A percentile compares a stretch with the other conserved stretches of the same genome.
phyloP scores from a whole-genome alignment of 192 early-diverging fungal genomes.

The Backusella australiensis region DNA sequence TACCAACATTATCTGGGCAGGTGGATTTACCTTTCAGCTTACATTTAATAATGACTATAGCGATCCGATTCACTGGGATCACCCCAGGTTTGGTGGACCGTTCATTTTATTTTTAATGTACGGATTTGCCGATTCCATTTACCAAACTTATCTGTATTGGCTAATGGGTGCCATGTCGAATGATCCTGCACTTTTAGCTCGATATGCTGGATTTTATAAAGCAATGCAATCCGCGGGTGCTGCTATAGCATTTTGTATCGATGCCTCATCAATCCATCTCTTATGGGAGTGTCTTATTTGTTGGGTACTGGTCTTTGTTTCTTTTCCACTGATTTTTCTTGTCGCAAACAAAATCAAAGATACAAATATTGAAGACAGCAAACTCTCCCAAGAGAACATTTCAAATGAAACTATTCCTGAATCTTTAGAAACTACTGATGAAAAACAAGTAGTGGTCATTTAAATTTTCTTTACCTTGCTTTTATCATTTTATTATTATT shows the following conservation, averaged over 20 bases:
- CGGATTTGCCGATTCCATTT: constrained; percentile 76
- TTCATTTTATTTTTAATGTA: constrained; percentile 74
- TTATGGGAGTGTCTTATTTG: constrained; percentile 37
- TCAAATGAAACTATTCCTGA: background rate
- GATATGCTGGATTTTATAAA: constrained; percentile 88
- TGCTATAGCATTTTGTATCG: constrained; percentile 69
- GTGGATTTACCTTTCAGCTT: constrained; percentile 57
- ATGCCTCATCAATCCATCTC: constrained; percentile 38
- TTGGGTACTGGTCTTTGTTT: constrained; percentile 51
- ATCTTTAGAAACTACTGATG: background rate
- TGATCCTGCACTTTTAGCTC: constrained; percentile 63
- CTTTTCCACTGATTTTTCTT: constrained; percentile 44
- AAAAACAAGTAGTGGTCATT: background rate
- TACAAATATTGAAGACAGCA: constrained; percentile 16
- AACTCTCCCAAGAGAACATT: background rate
- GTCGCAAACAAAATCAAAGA: constrained; percentile 48
- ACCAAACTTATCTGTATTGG: constrained; percentile 79
- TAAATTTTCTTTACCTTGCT: background rate
- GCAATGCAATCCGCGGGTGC: constrained; percentile 77
- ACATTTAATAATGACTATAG: constrained; percentile 45
- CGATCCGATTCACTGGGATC: constrained; percentile 47
- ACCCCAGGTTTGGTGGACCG: constrained; percentile 49
- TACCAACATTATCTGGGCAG: constrained; percentile 62
- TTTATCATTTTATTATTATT: background rate
- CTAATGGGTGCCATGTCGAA: constrained; percentile 81